Evolutionary conservation across 2,329 filamentous ascomycete genomes (phyloP).

Genomic region (Cytospora chrysosperma): DNA sequence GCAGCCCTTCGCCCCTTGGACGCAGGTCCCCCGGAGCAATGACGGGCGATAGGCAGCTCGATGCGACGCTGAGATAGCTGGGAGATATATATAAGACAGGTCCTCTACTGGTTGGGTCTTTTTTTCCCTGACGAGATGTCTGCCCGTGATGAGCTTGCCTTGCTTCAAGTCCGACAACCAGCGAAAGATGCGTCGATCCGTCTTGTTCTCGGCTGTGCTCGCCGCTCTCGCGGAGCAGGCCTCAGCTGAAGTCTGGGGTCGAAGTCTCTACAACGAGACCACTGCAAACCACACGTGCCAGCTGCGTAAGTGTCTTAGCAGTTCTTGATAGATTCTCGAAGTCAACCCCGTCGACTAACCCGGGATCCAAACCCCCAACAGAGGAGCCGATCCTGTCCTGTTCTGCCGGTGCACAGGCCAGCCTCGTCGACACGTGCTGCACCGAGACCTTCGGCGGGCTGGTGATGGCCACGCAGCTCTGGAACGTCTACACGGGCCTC

Average conservation of each 20-base stretch:
- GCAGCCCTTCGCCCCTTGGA: background rate
- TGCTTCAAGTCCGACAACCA: background rate
- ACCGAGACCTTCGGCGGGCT: slow-evolving; percentile 64
- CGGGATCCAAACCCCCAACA: slow-evolving; percentile 31
- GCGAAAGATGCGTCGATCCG: slow-evolving; percentile 30
- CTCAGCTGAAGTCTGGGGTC: slow-evolving; percentile 29
- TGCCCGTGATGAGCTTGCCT: background rate
- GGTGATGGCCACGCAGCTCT: slow-evolving; percentile 62
- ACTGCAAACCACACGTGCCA: slow-evolving; percentile 57
- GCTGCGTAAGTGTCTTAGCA: slow-evolving; percentile 37
- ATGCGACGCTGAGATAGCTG: background rate
- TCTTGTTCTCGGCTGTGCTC: slow-evolving; percentile 26
- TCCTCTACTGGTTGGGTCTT: background rate
- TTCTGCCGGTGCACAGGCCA: slow-evolving; percentile 43
- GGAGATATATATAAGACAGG: background rate
- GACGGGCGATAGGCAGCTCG: background rate
- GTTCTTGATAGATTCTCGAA: background rate
- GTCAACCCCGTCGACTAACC: background rate
- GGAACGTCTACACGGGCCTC: slow-evolving; percentile 62
- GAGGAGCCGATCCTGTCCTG: slow-evolving; percentile 45
- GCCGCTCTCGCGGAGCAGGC: slow-evolving; percentile 33
- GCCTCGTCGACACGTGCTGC: slow-evolving; percentile 60
- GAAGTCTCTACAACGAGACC: slow-evolving; percentile 44
- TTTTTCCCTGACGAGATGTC: background rate
- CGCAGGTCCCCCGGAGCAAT: background rate